Percentiles rank a stretch among this genome's conserved stretches.
Evolutionary conservation across 1,284 basidiomycete genomes (phyloP).

Genomic region (Sporisorium graminicola): DNA sequence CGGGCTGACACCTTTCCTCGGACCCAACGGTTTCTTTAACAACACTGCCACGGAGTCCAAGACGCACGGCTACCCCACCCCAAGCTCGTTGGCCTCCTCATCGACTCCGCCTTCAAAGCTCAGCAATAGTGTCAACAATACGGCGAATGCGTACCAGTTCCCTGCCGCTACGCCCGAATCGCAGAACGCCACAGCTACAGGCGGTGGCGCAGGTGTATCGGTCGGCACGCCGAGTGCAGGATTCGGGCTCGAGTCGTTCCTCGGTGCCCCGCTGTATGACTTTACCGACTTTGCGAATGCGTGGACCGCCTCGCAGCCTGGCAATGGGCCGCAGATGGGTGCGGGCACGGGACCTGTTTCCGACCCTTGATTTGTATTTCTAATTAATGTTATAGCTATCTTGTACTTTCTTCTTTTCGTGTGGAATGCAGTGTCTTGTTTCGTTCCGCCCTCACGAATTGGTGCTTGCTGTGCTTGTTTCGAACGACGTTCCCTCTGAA

Average conservation of each 20-base stretch:
- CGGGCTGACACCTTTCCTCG: constrained; percentile 43
- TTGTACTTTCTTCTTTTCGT: background rate
- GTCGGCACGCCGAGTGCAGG: constrained; percentile 55
- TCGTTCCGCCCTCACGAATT: too few relatives aligned
- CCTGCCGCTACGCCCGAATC: constrained; percentile 8
- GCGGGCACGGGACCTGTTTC: constrained; percentile 32
- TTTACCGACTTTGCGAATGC: constrained; percentile 51
- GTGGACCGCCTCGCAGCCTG: constrained; percentile 42
- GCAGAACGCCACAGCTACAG: background rate
- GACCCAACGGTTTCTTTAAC: constrained; percentile 40
- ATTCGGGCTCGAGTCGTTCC: constrained; percentile 43
- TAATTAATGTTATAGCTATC: too few relatives aligned
- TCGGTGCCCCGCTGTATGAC: constrained; percentile 48
- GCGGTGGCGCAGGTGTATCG: constrained; percentile 5
- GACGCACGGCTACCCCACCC: constrained; percentile 27
- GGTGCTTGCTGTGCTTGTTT: too few relatives aligned
- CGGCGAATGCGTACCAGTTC: background rate
- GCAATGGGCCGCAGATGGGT: constrained; percentile 1
- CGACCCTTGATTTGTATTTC: constrained; percentile 26
- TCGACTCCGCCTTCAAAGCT: constrained; percentile 9
- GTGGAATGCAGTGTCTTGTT: background rate
- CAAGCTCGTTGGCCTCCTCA: constrained; percentile 21
- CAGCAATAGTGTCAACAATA: background rate
- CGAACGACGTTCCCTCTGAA: too few relatives aligned
- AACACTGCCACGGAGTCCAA: constrained; percentile 6